Evolutionary conservation across 108 stramenopile genomes (phyloP).

Genomic region (Fragilaria crotonensis): DNA sequence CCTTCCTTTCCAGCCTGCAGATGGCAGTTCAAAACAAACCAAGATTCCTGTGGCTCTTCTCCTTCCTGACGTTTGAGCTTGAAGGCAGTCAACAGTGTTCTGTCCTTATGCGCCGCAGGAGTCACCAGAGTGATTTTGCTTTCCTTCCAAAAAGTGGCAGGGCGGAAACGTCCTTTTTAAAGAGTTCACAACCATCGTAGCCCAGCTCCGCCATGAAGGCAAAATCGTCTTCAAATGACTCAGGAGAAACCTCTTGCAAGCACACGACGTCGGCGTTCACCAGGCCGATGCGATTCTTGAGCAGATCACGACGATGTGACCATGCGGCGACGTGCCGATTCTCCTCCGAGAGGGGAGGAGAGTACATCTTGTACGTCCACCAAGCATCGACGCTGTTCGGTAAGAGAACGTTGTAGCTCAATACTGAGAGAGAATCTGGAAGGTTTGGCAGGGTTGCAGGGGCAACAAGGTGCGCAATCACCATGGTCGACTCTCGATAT

Average conservation of each 20-base stretch:
- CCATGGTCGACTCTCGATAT: no score
- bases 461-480: neutral
- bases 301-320: slow-evolving; percentile 51
- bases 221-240: slow-evolving; percentile 86
- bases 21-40: slow-evolving; percentile 87
- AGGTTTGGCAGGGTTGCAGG: slow-evolving; percentile 1
- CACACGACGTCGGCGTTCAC: slow-evolving; percentile 85
- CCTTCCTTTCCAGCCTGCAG: slow-evolving; percentile 85
- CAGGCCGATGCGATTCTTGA: slow-evolving; percentile 33
- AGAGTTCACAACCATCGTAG: slow-evolving; percentile 63
- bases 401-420: slow-evolving; percentile 79
- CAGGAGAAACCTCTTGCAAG: slow-evolving; percentile 83
- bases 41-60: slow-evolving; percentile 11
- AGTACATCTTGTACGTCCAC: slow-evolving; percentile 92
- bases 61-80: neutral
- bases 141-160: slow-evolving; percentile 91
- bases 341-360: slow-evolving; percentile 49
- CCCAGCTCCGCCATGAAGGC: slow-evolving; percentile 71
- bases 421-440: slow-evolving; percentile 30
- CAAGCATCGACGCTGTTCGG: slow-evolving; percentile 89
- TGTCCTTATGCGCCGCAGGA: slow-evolving; percentile 83
- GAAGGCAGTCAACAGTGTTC: slow-evolving; percentile 79
- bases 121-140: slow-evolving; percentile 47
- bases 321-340: slow-evolving; percentile 37
- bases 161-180: slow-evolving; percentile 74